Conservation (phyloP, 2,329 filamentous ascomycete species). For the Fusarium sp. region DNA sequence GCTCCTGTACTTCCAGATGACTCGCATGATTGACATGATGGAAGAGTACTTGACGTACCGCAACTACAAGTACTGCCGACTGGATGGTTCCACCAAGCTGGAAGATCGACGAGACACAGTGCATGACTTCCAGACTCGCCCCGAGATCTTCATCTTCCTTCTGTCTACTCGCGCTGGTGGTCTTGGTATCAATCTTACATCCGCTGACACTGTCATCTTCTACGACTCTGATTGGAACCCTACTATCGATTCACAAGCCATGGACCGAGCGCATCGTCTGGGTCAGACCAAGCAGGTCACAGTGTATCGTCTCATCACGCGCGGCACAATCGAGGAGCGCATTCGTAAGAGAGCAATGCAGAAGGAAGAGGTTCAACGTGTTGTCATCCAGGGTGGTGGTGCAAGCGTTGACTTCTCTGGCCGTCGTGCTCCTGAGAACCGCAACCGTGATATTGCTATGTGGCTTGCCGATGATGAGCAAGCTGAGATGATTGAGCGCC, state of each 20-base stretch:
- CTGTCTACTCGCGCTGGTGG: constrained; percentile 96
- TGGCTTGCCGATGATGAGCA: constrained; percentile 99
- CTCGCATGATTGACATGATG: constrained; percentile 99
- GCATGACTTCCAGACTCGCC: constrained; percentile 92
- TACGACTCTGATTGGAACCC: constrained; percentile 99
- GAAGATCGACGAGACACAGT: constrained; percentile 98
- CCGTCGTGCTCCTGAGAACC: constrained; percentile 85
- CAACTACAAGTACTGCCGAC: constrained; percentile 97
- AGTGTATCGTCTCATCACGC: constrained; percentile 96
- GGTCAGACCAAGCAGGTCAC: constrained; percentile 96
- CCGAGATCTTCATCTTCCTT: constrained; percentile 97
- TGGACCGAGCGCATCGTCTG: constrained; percentile 98
- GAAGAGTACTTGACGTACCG: constrained; percentile 98
- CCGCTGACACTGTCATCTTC: constrained; percentile 98
- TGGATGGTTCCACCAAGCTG: constrained; percentile 96
- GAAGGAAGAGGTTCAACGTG: constrained; percentile 98
- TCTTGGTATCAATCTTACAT: constrained; percentile 96
- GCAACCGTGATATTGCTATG: constrained; percentile 98
- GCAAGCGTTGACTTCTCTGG: constrained; percentile 97
- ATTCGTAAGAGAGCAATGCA: constrained; percentile 97
- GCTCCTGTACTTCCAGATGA: constrained; percentile 99
- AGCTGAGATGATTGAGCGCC: constrained; percentile 91
- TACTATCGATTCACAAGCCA: constrained; percentile 97
- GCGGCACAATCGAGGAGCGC: constrained; percentile 96
- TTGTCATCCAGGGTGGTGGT: constrained; percentile 93